Conservation (phyloP, 2,329 filamentous ascomycete species). For the Aspergillus hortae region DNA sequence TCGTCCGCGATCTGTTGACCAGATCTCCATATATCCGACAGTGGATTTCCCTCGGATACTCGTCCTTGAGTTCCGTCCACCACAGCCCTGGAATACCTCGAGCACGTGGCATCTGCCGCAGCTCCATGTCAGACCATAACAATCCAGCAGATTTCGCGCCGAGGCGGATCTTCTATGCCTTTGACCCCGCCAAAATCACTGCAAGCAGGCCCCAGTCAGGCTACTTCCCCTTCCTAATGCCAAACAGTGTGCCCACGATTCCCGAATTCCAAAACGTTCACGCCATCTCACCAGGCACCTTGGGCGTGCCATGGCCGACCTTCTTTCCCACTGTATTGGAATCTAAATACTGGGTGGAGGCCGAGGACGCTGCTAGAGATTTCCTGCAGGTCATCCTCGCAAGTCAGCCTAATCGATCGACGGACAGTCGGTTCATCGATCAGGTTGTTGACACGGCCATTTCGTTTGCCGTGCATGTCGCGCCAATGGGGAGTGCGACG, state of each 20-base stretch:
- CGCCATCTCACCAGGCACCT: conserved; percentile 3
- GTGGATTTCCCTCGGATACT: no score
- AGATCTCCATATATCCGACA: no score
- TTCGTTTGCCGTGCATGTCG: conserved; percentile 7
- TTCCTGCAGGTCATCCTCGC: conserved; percentile 1
- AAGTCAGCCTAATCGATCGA: not conserved
- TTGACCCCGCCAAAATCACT: conserved; percentile 7
- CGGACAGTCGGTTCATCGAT: conserved; percentile 1
- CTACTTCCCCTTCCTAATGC: conserved; percentile 4
- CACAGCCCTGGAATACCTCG: no score
- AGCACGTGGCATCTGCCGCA: no score
- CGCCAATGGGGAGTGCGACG: conserved; percentile 2
- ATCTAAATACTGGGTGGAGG: conserved; percentile 12
- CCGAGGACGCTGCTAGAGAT: conserved; percentile 5
- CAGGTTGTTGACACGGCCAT: conserved; percentile 7
- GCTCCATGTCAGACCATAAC: not conserved
- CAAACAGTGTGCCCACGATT: not conserved
- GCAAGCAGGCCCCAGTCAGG: not conserved
- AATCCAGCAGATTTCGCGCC: not conserved
- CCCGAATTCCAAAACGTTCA: conserved; percentile 2
- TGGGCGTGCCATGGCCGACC: conserved; percentile 11
- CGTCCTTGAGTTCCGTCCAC: no score
- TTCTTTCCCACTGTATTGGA: conserved; percentile 8
- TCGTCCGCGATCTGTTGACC: no score
- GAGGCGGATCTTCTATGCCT: conserved; percentile 4